phyloP scores from a whole-genome alignment of 371 early-diverging fungal genomes.

The Lichtheimia ornata region DNA sequence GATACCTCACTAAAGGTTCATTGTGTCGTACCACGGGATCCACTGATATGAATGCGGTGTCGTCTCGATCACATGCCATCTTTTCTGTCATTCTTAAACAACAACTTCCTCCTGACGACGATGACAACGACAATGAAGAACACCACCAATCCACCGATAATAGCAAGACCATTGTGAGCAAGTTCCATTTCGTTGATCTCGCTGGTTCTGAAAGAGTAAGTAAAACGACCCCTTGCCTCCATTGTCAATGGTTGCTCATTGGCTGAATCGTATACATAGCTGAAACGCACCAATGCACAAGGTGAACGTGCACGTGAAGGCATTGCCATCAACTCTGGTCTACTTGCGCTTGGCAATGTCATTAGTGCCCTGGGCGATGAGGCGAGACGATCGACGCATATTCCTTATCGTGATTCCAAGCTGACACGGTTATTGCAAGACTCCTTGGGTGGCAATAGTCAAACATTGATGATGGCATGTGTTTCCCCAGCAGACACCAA shows the following conservation, averaged over 20 bases:
- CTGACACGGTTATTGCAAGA: slow-evolving; percentile 94
- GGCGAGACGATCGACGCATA: slow-evolving; percentile 61
- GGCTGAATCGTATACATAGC: slow-evolving; percentile 67
- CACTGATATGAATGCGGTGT: slow-evolving; percentile 96
- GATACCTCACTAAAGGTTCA: slow-evolving; percentile 75
- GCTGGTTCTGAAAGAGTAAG: slow-evolving; percentile 74
- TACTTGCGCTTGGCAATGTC: slow-evolving; percentile 97
- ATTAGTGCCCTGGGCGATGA: slow-evolving; percentile 96
- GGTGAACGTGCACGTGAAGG: slow-evolving; percentile 97
- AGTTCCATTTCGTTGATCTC: slow-evolving; percentile 95
- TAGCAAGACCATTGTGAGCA: slow-evolving; percentile 54
- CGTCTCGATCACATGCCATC: slow-evolving; percentile 98
- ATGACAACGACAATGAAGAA: slow-evolving; percentile 14
- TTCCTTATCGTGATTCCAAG: slow-evolving; percentile 97
- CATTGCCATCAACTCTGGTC: slow-evolving; percentile 96
- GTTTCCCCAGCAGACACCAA: slow-evolving; percentile 78
- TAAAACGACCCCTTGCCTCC: background rate
- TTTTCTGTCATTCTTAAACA: slow-evolving; percentile 85
- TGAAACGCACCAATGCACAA: slow-evolving; percentile 52
- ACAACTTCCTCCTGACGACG: slow-evolving; percentile 12
- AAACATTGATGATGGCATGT: slow-evolving; percentile 92
- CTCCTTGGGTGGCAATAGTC: slow-evolving; percentile 86
- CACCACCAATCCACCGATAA: background rate
- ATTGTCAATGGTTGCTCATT: background rate
- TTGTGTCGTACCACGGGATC: slow-evolving; percentile 90